A percentile compares a stretch with the other conserved stretches of the same genome.
phyloP scores from a whole-genome alignment of 1,284 basidiomycete genomes.

The Tylopilus microsporus region DNA sequence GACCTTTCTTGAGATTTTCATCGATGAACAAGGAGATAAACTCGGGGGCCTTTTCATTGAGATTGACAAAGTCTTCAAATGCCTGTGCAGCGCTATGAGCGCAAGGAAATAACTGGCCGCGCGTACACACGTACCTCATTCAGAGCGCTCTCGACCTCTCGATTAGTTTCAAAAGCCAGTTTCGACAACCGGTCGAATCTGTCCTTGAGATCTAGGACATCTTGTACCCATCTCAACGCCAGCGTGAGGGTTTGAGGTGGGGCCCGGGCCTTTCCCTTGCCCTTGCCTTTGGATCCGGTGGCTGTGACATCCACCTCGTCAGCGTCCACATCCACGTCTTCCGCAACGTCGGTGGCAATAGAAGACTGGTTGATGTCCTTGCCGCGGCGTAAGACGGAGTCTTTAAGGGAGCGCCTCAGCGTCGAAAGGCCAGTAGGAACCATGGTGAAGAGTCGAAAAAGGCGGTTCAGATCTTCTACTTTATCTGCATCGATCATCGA shows the following conservation, averaged over 20 bases:
- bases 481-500: slow-evolving; percentile 84
- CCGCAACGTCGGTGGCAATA: slow-evolving; percentile 33
- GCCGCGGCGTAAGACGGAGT: slow-evolving; percentile 74
- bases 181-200: slow-evolving; percentile 79
- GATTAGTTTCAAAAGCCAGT: slow-evolving; percentile 69
- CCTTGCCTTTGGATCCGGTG: slow-evolving; percentile 55
- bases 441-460: slow-evolving; percentile 75
- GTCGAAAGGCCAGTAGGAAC: slow-evolving; percentile 67
- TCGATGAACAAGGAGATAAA: slow-evolving; percentile 97
- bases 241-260: slow-evolving; percentile 45
- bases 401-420: slow-evolving; percentile 69
- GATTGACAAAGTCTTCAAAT: slow-evolving; percentile 90
- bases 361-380: slow-evolving; percentile 72
- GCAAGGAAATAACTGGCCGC: neutral
- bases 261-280: slow-evolving; percentile 56
- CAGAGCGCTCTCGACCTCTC: slow-evolving; percentile 76
- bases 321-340: slow-evolving; percentile 36
- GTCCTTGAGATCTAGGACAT: slow-evolving; percentile 88
- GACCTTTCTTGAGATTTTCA: slow-evolving; percentile 91
- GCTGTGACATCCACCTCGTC: slow-evolving; percentile 37
- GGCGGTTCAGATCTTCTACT: slow-evolving; percentile 69
- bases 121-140: slow-evolving; percentile 64
- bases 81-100: slow-evolving; percentile 50
- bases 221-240: slow-evolving; percentile 93
- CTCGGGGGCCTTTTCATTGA: slow-evolving; percentile 84